phyloP scores from a whole-genome alignment of 2,329 filamentous ascomycete genomes.

The Botryotinia convoluta region DNA sequence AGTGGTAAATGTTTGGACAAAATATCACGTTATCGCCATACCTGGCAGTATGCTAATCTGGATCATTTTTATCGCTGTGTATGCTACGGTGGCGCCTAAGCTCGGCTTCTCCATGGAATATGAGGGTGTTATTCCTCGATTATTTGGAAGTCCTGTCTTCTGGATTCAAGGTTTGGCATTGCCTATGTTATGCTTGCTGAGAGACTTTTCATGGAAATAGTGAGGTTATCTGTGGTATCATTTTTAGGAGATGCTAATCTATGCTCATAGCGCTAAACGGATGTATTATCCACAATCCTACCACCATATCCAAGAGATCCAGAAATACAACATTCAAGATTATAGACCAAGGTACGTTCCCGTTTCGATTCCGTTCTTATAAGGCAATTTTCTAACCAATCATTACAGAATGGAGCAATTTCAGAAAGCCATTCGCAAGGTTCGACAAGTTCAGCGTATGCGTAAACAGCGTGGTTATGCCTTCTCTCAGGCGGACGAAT shows the following conservation, averaged over 20 bases:
- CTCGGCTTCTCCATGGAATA: constrained; percentile 81
- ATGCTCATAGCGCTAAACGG: constrained; percentile 61
- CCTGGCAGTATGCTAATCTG: constrained; percentile 90
- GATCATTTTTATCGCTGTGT: constrained; percentile 85
- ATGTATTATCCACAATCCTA: constrained; percentile 97
- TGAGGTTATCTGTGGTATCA: constrained; percentile 35
- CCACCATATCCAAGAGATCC: constrained; percentile 98
- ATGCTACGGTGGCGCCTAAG: constrained; percentile 82
- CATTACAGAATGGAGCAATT: constrained; percentile 89
- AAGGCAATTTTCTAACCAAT: constrained; percentile 25
- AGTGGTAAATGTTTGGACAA: constrained; percentile 97
- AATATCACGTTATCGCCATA: constrained; percentile 94
- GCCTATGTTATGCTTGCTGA: constrained; percentile 75
- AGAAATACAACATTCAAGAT: constrained; percentile 99
- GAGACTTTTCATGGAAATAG: constrained; percentile 97
- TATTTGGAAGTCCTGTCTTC: constrained; percentile 81
- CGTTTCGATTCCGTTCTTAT: not conserved
- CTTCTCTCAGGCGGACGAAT: constrained; percentile 96
- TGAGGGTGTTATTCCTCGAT: constrained; percentile 73
- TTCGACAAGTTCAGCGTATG: constrained; percentile 97
- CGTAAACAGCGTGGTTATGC: constrained; percentile 98
- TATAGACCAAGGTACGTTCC: constrained; percentile 80
- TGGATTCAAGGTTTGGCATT: constrained; percentile 86
- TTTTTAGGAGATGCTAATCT: constrained; percentile 22
- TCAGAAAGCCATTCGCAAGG: constrained; percentile 98